phyloP scores from a whole-genome alignment of 331 rosid species.

The Malus hybrid region DNA sequence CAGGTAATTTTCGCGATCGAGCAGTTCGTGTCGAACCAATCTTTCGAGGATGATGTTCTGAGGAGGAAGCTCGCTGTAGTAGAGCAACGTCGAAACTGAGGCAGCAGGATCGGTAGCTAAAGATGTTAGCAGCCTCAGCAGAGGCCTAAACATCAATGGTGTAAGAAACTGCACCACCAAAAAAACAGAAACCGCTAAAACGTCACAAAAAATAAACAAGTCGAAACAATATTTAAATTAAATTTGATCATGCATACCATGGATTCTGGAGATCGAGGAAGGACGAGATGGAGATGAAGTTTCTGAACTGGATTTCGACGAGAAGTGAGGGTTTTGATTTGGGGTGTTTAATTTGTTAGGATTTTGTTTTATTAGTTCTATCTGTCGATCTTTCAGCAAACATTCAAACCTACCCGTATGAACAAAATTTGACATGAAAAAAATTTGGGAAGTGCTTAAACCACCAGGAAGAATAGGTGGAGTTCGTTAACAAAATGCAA shows the following conservation, averaged over 20 bases:
- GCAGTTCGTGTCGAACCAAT: too few relatives aligned
- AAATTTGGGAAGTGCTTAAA: too few relatives aligned
- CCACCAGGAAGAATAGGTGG: background rate
- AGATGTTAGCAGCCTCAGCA: too few relatives aligned
- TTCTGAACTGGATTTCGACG: background rate
- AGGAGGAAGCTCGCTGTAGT: too few relatives aligned
- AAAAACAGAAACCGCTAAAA: background rate
- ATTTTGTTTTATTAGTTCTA: background rate
- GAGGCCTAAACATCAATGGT: too few relatives aligned
- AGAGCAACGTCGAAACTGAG: too few relatives aligned
- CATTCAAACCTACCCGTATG: slow-evolving; percentile 35
- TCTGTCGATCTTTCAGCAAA: slow-evolving; percentile 14
- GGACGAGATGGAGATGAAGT: background rate
- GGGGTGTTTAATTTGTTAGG: background rate
- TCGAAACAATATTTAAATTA: too few relatives aligned
- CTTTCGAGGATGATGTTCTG: too few relatives aligned
- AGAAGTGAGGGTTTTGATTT: background rate
- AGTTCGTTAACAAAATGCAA: background rate
- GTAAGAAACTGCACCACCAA: too few relatives aligned
- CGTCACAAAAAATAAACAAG: background rate
- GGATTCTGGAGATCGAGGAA: background rate
- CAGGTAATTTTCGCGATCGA: too few relatives aligned
- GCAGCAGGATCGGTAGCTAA: too few relatives aligned
- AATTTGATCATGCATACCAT: slow-evolving; percentile 24
- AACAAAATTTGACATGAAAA: too few relatives aligned